These are phyloP conservation scores for Pseudogymnoascus sp. DNA, from an alignment of 2,329 filamentous ascomycete species.

Conservation along the genomic window DNA sequence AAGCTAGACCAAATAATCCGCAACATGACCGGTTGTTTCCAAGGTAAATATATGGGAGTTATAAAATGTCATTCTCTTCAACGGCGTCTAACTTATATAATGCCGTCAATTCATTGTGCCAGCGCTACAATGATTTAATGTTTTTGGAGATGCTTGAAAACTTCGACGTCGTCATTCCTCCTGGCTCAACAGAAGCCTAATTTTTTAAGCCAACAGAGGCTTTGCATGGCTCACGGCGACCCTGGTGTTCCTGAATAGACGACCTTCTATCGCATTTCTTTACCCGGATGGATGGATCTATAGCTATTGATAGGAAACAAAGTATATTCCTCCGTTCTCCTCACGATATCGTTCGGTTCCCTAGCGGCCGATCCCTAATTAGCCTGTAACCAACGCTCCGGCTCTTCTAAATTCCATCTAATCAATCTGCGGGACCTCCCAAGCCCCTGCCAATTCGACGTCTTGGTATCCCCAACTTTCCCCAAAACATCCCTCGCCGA, in stretches of 20 bases:
- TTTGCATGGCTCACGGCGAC: not conserved
- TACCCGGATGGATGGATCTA: not conserved
- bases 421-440: not conserved
- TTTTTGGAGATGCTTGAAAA: not conserved
- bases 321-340: not conserved
- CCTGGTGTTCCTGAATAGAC: not conserved
- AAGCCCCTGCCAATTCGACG: not conserved
- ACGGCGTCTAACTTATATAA: not conserved
- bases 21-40: not conserved
- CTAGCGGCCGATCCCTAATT: not conserved
- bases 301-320: not conserved
- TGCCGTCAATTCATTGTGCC: not conserved
- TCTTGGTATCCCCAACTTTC: not conserved
- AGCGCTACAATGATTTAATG: not conserved
- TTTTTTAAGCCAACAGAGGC: not conserved
- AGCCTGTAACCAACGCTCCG: not conserved
- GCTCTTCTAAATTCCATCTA: conserved; percentile 1
- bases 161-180: not conserved
- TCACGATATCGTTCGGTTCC: not conserved
- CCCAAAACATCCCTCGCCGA: not conserved
- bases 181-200: no score
- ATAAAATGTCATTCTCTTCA: not conserved
- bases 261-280: not conserved
- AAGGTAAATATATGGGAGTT: not conserved
- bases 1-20: not conserved